Evolutionary conservation across 306 rosid genomes (phyloP).

Genomic region (Astragalus membranaceus): DNA sequence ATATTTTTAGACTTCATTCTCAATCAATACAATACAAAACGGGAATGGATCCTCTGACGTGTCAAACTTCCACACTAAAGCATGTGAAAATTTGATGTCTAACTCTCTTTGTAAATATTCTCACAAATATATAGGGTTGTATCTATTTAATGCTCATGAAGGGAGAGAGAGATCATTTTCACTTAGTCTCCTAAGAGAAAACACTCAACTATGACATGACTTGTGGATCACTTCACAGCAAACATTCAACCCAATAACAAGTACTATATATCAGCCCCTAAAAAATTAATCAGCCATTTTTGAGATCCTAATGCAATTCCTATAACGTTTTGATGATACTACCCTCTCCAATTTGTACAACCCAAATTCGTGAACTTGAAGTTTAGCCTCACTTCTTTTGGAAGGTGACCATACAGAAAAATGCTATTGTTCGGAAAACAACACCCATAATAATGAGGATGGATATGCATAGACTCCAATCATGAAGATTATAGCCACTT

Average conservation of each 20-base stretch:
- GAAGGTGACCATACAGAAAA: constrained; percentile 59
- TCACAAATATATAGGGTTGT: not conserved
- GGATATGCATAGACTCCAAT: constrained; percentile 62
- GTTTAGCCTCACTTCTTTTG: constrained; percentile 51
- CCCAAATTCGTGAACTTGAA: not conserved
- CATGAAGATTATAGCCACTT: constrained; percentile 64
- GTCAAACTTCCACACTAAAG: not conserved
- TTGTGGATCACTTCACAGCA: not conserved
- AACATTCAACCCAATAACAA: not conserved
- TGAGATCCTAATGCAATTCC: not conserved
- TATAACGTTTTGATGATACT: not conserved
- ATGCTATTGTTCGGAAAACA: constrained; percentile 48
- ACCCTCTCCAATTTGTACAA: not conserved
- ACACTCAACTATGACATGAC: not conserved
- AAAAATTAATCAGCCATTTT: not conserved
- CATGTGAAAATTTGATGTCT: not conserved
- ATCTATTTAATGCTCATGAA: not conserved
- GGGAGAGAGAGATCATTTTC: not conserved
- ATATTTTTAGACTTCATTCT: too few relatives aligned
- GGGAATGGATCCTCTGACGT: not conserved
- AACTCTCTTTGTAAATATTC: not conserved
- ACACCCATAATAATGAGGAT: constrained; percentile 60
- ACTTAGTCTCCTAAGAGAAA: not conserved
- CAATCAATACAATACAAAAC: not conserved
- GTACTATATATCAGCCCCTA: not conserved